A percentile compares a stretch with the other conserved stretches of the same genome.
Evolutionary conservation across 1,139 yeast species (phyloP).

Genomic region (Yamadazyma trypodendri): DNA sequence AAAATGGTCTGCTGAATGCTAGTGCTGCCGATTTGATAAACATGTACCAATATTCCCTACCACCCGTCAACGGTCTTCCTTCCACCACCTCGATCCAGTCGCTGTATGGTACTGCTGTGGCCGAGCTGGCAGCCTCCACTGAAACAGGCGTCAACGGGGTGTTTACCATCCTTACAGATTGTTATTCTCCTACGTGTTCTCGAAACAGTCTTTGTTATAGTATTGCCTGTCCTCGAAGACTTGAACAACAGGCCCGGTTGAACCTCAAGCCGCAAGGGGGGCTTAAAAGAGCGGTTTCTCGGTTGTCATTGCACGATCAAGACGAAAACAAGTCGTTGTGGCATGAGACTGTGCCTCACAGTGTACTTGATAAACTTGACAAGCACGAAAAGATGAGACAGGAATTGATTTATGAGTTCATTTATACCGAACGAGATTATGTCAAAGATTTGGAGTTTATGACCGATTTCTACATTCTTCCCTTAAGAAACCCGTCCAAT

Average conservation of each 20-base stretch:
- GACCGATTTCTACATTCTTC: conserved; percentile 92
- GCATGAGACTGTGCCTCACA: conserved; percentile 90
- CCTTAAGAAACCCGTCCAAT: conserved; percentile 69
- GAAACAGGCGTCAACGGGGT: conserved; percentile 74
- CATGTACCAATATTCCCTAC: conserved; percentile 7
- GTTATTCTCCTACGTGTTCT: conserved; percentile 96
- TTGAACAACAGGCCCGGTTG: conserved; percentile 92
- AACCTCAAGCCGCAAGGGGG: conserved; percentile 90
- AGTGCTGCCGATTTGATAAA: conserved; percentile 13
- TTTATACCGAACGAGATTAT: conserved; percentile 91
- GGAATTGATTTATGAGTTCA: conserved; percentile 91
- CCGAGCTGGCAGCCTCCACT: neutral
- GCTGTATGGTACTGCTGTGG: conserved; percentile 1
- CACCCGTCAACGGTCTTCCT: conserved; percentile 7
- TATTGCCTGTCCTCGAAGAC: conserved; percentile 94
- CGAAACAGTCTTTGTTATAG: conserved; percentile 86
- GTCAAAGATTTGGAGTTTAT: conserved; percentile 92
- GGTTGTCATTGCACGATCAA: conserved; percentile 71
- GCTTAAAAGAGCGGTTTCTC: conserved; percentile 75
- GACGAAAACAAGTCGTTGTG: conserved; percentile 87
- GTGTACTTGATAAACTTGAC: conserved; percentile 73
- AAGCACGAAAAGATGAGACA: conserved; percentile 90
- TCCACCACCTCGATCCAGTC: conserved; percentile 15
- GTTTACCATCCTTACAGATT: conserved; percentile 86
- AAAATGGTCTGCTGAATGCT: conserved; percentile 2